Conservation (phyloP, 2,329 filamentous ascomycete genomes). For the Cladosporium austrohemisphaericum region DNA sequence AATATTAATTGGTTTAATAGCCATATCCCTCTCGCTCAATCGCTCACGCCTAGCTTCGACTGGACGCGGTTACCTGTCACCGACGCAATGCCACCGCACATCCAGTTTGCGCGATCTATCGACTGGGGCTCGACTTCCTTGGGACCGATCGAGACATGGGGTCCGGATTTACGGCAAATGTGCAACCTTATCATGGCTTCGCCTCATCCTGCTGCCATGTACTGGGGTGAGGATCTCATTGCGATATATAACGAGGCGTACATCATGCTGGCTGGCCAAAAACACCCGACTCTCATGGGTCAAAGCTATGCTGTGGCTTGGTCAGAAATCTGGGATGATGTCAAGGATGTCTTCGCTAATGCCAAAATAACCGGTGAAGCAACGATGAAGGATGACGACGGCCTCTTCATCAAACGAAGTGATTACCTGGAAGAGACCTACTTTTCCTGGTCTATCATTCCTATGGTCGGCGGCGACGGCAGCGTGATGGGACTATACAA, state of each 20-base stretch:
- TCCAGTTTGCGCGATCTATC: conserved; percentile 66
- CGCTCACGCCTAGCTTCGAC: conserved; percentile 53
- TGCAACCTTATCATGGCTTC: conserved; percentile 78
- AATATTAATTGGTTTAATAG: conserved; percentile 30
- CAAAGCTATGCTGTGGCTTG: conserved; percentile 64
- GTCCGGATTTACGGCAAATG: conserved; percentile 68
- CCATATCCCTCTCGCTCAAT: conserved; percentile 24
- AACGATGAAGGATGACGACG: conserved; percentile 80
- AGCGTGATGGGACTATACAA: conserved; percentile 70
- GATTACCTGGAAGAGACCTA: conserved; percentile 74
- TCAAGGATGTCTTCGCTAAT: conserved; percentile 64
- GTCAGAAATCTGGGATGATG: conserved; percentile 69
- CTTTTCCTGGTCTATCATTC: conserved; percentile 79
- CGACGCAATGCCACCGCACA: conserved; percentile 63
- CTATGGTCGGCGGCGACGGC: conserved; percentile 70
- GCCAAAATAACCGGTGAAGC: conserved; percentile 69
- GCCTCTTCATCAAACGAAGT: conserved; percentile 66
- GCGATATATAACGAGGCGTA: conserved; percentile 72
- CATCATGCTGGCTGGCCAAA: conserved; percentile 66
- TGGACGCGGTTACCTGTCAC: conserved; percentile 71
- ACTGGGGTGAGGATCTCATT: conserved; percentile 69
- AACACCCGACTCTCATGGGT: conserved; percentile 75
- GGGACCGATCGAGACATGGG: conserved; percentile 72
- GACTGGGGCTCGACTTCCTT: conserved; percentile 72
- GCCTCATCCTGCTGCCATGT: conserved; percentile 56